phyloP scores from a whole-genome alignment of 1,284 basidiomycete species.

The Fistulinella staudtii region DNA sequence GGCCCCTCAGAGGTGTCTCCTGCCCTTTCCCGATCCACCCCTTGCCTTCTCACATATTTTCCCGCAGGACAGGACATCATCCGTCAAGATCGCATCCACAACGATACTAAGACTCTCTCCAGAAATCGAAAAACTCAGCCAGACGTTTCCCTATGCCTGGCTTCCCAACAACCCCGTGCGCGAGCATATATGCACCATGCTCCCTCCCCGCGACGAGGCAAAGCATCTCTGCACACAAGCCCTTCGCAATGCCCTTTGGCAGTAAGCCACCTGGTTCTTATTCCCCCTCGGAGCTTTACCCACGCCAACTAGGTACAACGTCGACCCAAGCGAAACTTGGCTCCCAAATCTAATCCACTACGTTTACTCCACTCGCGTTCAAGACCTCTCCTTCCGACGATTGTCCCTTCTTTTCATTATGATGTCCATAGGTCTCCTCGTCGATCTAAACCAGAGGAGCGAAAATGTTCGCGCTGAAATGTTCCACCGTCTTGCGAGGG shows the following conservation, averaged over 20 bases:
- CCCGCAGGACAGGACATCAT: slow-evolving; percentile 24
- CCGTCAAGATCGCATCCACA: slow-evolving; percentile 19
- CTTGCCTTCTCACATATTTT: neutral
- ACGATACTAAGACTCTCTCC: slow-evolving; percentile 35
- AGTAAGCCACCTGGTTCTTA: slow-evolving; percentile 39
- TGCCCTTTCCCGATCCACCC: neutral
- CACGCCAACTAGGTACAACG: slow-evolving; percentile 49
- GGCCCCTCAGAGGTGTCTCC: slow-evolving; percentile 25
- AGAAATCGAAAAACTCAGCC: slow-evolving; percentile 56
- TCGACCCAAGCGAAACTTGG: slow-evolving; percentile 63
- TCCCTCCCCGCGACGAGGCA: slow-evolving; percentile 55
- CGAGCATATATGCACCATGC: slow-evolving; percentile 53
- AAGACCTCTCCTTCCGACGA: slow-evolving; percentile 55
- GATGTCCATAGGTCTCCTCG: slow-evolving; percentile 62
- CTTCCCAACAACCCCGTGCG: slow-evolving; percentile 50
- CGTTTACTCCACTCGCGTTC: slow-evolving; percentile 53
- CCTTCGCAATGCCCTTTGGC: slow-evolving; percentile 63
- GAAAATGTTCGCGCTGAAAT: slow-evolving; percentile 56
- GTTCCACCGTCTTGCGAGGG: slow-evolving; percentile 64
- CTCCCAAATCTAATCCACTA: slow-evolving; percentile 62
- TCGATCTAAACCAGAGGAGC: slow-evolving; percentile 53
- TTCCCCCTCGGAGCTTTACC: neutral
- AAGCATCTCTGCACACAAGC: slow-evolving; percentile 56
- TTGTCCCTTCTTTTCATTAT: slow-evolving; percentile 64
- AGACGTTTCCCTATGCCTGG: slow-evolving; percentile 63